Evolutionary conservation across 306 rosid species (phyloP), one percentile per base, ranked within the genome.

Genomic region (Vicia faba): DNA sequence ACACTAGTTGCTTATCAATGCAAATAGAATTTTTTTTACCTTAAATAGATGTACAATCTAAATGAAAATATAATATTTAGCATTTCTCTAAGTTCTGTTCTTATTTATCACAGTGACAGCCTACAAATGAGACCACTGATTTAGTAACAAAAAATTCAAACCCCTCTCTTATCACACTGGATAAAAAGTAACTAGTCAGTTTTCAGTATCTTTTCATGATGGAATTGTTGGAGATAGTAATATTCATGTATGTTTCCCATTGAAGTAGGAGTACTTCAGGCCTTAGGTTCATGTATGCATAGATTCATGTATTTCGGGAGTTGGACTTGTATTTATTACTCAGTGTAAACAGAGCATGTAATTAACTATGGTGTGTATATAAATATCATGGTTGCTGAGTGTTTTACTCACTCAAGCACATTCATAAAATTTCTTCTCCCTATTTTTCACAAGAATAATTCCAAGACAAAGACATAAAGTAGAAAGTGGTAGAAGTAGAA

Each of bases 11-110:
- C 56, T 58, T 64, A 15, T 60, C 19, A 48, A 51, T 29, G 25
- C 78, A 63, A 70, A 61, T 11, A 33, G 11, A 38, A 46, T 43
- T 56, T 64, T 26, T 38, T 43, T 28, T 56, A n/a, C 72, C 65
- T 60, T 23, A 46, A 40, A 31, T 25, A 41, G 41, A 25, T 25
- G 46, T 14, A 50, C 49, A 48, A 51, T 66, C 73, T 14, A 53
- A 23, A 68, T 28, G 20, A 50, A 41, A 31, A 11, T 45, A 35
- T 11, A 50, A 50, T 59, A 67, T 53, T 60, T 50, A 28, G 46
- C 71, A 13, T 15, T 60, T 31, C 35, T 40, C 55, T 12, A 14
- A 18, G 43, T 58, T 25, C 63, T 38, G 33, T 31, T 18, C 64
- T 18, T 65, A 64, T 75, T 38, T 28, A 69, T 31, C 65, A 41